A percentile compares a stretch with the other conserved stretches of the same genome.
Evolutionary conservation across 192 early-diverging fungal species (phyloP).

Genomic region (Phycomyces nitens): DNA sequence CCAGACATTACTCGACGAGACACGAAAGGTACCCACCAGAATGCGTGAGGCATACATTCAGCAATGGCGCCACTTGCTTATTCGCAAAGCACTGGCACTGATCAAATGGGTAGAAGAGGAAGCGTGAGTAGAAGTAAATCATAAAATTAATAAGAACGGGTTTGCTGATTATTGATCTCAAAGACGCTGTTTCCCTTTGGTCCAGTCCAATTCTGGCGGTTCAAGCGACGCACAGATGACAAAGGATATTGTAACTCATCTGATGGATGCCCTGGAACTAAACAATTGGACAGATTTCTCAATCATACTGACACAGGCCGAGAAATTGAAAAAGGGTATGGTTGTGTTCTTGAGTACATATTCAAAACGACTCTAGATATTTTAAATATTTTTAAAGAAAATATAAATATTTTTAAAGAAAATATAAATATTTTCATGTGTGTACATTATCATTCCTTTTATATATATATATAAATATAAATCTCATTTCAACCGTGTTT

Average conservation of each 20-base stretch:
- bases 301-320: constrained; percentile 45
- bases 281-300: constrained; percentile 36
- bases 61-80: constrained; percentile 45
- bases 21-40: constrained; percentile 34
- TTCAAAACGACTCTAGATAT: constrained; percentile 18
- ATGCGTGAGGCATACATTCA: constrained; percentile 50
- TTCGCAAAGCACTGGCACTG: constrained; percentile 38
- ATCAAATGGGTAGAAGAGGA: constrained; percentile 41
- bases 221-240: background rate
- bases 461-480: background rate
- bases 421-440: background rate
- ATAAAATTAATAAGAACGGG: background rate
- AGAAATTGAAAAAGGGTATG: constrained; percentile 43
- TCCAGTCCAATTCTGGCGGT: background rate
- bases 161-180: background rate
- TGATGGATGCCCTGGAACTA: constrained; percentile 27
- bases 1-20: constrained; percentile 40
- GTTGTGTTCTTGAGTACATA: constrained; percentile 36
- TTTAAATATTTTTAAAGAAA: background rate
- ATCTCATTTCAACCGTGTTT: background rate
- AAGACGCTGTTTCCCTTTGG: background rate
- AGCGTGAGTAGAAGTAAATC: constrained; percentile 15
- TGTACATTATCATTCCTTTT: background rate
- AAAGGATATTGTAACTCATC: constrained; percentile 15
- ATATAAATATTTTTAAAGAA: too few species aligned